Evolutionary conservation across 2,329 filamentous ascomycete genomes (phyloP).

Genomic region (Trichoderma sp.): DNA sequence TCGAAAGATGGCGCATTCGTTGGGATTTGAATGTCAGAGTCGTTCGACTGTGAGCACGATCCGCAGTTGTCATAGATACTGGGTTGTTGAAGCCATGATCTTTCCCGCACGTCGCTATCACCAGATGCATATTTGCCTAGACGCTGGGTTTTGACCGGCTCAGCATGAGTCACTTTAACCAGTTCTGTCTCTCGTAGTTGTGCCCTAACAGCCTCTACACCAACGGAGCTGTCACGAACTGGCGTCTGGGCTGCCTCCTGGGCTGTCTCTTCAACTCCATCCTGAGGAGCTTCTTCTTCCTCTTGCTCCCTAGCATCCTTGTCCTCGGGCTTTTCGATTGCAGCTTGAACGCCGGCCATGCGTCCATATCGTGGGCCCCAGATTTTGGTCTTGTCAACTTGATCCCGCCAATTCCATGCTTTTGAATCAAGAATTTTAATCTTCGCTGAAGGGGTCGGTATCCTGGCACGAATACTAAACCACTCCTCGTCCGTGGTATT

Average conservation of each 20-base stretch:
- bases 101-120: neutral
- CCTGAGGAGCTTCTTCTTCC: neutral
- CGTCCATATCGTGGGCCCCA: slow-evolving; percentile 30
- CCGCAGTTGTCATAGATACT: slow-evolving; percentile 25
- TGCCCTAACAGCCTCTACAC: neutral
- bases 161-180: neutral
- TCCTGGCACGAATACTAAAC: slow-evolving; percentile 28
- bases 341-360: neutral
- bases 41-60: slow-evolving; percentile 20
- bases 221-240: neutral
- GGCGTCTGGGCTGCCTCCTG: neutral
- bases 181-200: neutral
- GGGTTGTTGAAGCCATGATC: slow-evolving; percentile 30
- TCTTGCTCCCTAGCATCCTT: neutral
- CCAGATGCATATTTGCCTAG: neutral
- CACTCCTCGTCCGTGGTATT: slow-evolving; percentile 28
- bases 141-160: neutral
- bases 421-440: slow-evolving; percentile 19
- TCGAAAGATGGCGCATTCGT: slow-evolving; percentile 34
- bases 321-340: neutral
- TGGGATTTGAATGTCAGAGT: slow-evolving; percentile 24
- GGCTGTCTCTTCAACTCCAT: neutral
- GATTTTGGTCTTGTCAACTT: slow-evolving; percentile 24
- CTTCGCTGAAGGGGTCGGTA: slow-evolving; percentile 22
- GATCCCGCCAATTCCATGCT: slow-evolving; percentile 25